phyloP scores from a whole-genome alignment of 306 rosid species.

The Canavalia gladiata region DNA sequence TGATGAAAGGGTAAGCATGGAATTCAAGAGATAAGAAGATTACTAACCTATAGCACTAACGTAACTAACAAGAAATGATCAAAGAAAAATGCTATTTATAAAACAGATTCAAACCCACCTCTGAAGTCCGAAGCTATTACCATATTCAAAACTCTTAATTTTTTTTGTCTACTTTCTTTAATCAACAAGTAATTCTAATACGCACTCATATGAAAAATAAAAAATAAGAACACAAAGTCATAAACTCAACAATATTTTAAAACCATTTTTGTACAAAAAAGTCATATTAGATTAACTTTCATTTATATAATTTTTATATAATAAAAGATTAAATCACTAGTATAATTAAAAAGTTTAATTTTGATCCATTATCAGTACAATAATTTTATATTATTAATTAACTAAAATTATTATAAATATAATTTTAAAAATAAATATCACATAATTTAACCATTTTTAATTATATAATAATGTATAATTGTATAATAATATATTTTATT shows the following conservation, averaged over 20 bases:
- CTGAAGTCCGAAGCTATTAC: neutral
- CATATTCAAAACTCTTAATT: neutral
- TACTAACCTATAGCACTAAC: neutral
- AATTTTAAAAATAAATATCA: too few species aligned
- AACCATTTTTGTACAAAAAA: neutral
- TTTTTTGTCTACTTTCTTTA: neutral
- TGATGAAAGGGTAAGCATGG: neutral
- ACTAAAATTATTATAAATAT: too few species aligned
- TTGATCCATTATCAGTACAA: too few species aligned
- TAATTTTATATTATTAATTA: too few species aligned
- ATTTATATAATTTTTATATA: too few species aligned
- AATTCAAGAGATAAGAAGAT: neutral
- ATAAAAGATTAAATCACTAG: too few species aligned
- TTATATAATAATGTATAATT: too few species aligned
- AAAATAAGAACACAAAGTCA: neutral
- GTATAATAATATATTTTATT: too few species aligned
- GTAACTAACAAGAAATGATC: neutral
- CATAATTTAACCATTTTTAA: too few species aligned
- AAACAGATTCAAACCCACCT: too few species aligned
- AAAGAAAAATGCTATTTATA: neutral
- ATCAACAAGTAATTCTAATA: neutral
- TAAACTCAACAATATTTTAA: neutral
- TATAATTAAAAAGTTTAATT: too few species aligned
- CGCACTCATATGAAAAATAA: neutral
- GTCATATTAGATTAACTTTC: too few species aligned